These are phyloP conservation scores for Fraxinus floribunda DNA, from an alignment of 305 asterid genomes.

Conservation along the genomic window DNA sequence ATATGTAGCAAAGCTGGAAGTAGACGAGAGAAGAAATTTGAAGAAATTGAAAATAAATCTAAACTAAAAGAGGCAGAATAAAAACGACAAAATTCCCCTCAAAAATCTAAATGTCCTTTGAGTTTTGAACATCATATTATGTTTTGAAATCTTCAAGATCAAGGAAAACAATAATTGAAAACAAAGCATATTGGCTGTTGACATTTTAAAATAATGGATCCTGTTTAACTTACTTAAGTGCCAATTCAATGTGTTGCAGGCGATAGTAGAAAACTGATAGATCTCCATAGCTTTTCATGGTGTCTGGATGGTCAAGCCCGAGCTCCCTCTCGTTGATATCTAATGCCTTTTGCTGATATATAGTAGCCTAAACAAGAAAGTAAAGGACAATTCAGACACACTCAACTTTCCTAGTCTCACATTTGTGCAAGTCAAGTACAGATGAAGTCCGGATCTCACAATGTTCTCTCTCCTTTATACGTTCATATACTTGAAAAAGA, in stretches of 20 bases:
- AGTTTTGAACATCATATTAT: not conserved
- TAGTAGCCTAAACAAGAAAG: conserved; percentile 68
- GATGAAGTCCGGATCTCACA: conserved; percentile 18
- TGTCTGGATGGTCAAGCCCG: conserved; percentile 99
- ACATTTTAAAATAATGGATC: conserved; percentile 20
- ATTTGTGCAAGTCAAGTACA: conserved; percentile 2
- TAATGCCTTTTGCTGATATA: conserved; percentile 97
- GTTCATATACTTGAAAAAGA: not conserved
- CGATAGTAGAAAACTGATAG: conserved; percentile 97
- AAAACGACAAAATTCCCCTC: not conserved
- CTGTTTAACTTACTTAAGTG: conserved; percentile 76
- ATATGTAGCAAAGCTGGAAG: conserved; percentile 16
- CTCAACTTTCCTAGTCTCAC: conserved; percentile 13
- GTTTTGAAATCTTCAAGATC: not conserved
- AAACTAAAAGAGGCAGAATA: not conserved
- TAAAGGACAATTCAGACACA: conserved; percentile 17
- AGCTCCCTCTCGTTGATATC: conserved; percentile 98
- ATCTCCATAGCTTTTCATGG: conserved; percentile 99
- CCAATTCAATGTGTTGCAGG: conserved; percentile 97
- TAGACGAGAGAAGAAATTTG: conserved; percentile 4
- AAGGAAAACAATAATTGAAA: conserved; percentile 3
- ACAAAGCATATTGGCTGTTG: conserved; percentile 7
- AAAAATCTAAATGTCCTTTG: not conserved
- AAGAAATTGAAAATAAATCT: not conserved
- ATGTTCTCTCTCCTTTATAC: conserved; percentile 1